phyloP scores from a whole-genome alignment of 306 rosid genomes.

The Prunus fruticosa region DNA sequence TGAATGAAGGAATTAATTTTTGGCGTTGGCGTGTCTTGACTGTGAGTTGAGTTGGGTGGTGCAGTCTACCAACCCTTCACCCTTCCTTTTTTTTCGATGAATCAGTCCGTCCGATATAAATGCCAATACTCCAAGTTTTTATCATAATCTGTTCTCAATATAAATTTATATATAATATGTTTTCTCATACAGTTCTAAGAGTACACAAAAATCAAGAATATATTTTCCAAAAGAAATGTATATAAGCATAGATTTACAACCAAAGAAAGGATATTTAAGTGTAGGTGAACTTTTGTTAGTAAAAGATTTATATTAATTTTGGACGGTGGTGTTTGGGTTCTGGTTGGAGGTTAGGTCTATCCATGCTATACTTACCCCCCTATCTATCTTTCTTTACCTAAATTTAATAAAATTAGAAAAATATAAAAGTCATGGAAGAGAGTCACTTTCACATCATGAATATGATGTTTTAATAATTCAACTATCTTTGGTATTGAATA shows the following conservation, averaged over 20 bases:
- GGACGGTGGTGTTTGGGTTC: conserved; percentile 22
- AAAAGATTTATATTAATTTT: conserved; percentile 18
- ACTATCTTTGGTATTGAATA: background rate
- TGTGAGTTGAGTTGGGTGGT: conserved; percentile 33
- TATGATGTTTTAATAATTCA: background rate
- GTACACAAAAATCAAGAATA: no score
- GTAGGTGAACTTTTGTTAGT: conserved; percentile 14
- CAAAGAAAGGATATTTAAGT: background rate
- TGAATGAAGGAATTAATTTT: conserved; percentile 7
- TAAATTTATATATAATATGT: no score
- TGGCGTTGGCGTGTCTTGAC: conserved; percentile 24
- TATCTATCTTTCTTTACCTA: background rate
- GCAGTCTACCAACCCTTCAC: conserved; percentile 51
- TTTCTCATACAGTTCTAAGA: no score
- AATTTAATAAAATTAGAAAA: background rate
- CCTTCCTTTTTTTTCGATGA: background rate
- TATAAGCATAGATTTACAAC: no score
- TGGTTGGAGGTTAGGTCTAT: conserved; percentile 56
- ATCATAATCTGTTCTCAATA: no score
- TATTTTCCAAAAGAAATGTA: no score
- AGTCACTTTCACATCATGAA: background rate
- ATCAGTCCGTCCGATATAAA: conserved; percentile 20
- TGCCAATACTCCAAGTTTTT: background rate
- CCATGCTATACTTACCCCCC: conserved; percentile 29
- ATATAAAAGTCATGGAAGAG: background rate